A percentile compares a stretch with the other conserved stretches of the same genome.
Conservation (phyloP, 1,139 yeast species). For the Lipomyces yarrowii region DNA sequence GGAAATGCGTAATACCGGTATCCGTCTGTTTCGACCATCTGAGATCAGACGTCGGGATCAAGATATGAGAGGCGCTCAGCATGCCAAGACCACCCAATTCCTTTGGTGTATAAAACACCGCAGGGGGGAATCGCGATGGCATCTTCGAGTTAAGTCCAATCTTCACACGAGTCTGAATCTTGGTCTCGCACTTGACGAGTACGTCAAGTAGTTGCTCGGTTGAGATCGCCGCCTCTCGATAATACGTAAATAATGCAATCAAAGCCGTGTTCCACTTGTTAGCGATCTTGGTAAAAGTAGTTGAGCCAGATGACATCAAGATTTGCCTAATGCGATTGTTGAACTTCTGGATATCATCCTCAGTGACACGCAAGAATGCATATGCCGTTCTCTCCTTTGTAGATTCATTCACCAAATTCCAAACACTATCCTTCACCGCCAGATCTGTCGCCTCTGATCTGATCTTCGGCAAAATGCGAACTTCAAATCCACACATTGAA, state of each 20-base stretch:
- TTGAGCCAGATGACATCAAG: conserved; percentile 92
- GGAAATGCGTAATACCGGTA: conserved; percentile 90
- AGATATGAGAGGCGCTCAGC: conserved; percentile 94
- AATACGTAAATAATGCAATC: conserved; percentile 82
- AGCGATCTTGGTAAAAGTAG: conserved; percentile 93
- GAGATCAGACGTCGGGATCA: conserved; percentile 91
- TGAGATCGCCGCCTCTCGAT: conserved; percentile 87
- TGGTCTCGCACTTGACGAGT: conserved; percentile 88
- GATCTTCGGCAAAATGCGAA: conserved; percentile 76
- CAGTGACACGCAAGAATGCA: conserved; percentile 83
- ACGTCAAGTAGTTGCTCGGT: conserved; percentile 79
- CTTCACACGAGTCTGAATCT: conserved; percentile 91
- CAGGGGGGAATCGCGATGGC: conserved; percentile 99
- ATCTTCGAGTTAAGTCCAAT: conserved; percentile 94
- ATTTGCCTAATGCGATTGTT: conserved; percentile 85
- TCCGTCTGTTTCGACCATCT: conserved; percentile 93
- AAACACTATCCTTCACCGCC: conserved; percentile 71
- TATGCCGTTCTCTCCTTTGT: conserved; percentile 88
- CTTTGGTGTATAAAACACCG: conserved; percentile 95
- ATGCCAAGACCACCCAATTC: conserved; percentile 97
- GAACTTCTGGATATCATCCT: conserved; percentile 76
- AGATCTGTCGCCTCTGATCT: conserved; percentile 51
- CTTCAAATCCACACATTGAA: conserved; percentile 94
- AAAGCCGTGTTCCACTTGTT: conserved; percentile 96
- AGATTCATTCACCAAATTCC: conserved; percentile 77